phyloP scores from a whole-genome alignment of 495 filamentous ascomycete genomes.

The Tetracladium setigerum region DNA sequence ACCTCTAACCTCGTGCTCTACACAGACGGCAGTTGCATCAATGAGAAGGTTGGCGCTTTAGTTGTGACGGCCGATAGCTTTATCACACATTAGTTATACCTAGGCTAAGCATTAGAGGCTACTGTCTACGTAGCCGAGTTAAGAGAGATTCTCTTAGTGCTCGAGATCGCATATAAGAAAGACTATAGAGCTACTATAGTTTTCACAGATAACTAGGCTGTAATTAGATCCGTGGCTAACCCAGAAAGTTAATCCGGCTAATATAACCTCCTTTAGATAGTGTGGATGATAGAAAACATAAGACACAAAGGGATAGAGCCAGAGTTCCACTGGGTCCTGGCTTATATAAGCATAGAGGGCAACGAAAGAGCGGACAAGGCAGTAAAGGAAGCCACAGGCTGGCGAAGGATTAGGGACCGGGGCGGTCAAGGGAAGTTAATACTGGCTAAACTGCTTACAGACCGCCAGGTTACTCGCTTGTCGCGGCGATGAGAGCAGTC shows the following conservation, averaged over 20 bases:
- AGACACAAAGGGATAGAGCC: background rate
- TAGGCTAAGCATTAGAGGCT: background rate
- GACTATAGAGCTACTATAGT: background rate
- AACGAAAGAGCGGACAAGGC: conserved; percentile 2
- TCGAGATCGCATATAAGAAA: background rate
- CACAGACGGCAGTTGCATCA: conserved; percentile 4
- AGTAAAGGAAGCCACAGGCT: background rate
- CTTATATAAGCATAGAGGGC: background rate
- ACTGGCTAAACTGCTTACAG: conserved; percentile 1
- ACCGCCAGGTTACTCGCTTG: too few species aligned
- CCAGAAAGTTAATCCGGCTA: background rate
- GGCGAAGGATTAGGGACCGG: background rate
- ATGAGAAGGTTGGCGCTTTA: conserved; percentile 4
- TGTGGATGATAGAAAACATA: background rate
- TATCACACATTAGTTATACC: conserved; percentile 1
- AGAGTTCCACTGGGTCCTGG: background rate
- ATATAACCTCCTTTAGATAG: background rate
- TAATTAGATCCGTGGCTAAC: background rate
- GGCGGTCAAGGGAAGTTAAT: conserved; percentile 1
- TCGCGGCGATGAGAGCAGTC: conserved; percentile 7
- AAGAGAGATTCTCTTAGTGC: conserved; percentile 5
- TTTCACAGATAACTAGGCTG: conserved; percentile 3
- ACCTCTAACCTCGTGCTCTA: background rate
- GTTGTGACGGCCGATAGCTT: background rate
- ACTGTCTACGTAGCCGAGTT: conserved; percentile 5